A percentile compares a stretch with the other conserved stretches of the same genome.
Evolutionary conservation across 257 asterid genomes (phyloP).

Genomic region (Penstemon davidsonii): DNA sequence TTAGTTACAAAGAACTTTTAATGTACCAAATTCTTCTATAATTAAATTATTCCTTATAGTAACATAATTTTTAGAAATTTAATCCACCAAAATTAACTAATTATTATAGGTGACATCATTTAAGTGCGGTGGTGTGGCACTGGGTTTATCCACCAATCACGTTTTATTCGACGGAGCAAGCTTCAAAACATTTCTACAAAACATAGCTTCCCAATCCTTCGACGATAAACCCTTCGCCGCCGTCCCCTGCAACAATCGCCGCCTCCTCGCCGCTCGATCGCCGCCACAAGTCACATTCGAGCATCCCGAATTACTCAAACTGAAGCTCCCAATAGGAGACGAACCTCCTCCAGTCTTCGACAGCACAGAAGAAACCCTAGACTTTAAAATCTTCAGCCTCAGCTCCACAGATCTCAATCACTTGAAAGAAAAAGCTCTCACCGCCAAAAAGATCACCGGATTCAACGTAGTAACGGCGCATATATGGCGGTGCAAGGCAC

Average conservation of each 20-base stretch:
- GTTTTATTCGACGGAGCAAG: conserved; percentile 64
- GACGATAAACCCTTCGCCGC: conserved; percentile 57
- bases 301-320: conserved; percentile 73
- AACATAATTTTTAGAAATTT: no score
- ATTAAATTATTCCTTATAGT: no score
- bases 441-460: conserved; percentile 48
- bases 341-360: conserved; percentile 49
- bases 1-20: no score
- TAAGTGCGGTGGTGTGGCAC: conserved; percentile 78
- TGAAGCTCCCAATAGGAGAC: conserved; percentile 57
- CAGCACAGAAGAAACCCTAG: conserved; percentile 49
- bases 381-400: conserved; percentile 56
- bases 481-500: conserved; percentile 86
- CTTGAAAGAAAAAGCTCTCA: conserved; percentile 49
- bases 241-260: conserved; percentile 67
- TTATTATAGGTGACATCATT: conserved; percentile 71
- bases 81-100: no score
- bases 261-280: conserved; percentile 65
- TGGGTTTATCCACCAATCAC: conserved; percentile 74
- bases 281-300: conserved; percentile 87
- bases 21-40: no score
- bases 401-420: conserved; percentile 39
- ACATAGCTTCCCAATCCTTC: conserved; percentile 80
- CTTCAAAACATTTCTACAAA: conserved; percentile 63
- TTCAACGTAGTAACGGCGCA: conserved; percentile 74